Percentiles rank a stretch among this genome's conserved stretches.
Evolutionary conservation across 1,139 yeast genomes (phyloP).

Genomic region (Geotrichum klebahnii): DNA sequence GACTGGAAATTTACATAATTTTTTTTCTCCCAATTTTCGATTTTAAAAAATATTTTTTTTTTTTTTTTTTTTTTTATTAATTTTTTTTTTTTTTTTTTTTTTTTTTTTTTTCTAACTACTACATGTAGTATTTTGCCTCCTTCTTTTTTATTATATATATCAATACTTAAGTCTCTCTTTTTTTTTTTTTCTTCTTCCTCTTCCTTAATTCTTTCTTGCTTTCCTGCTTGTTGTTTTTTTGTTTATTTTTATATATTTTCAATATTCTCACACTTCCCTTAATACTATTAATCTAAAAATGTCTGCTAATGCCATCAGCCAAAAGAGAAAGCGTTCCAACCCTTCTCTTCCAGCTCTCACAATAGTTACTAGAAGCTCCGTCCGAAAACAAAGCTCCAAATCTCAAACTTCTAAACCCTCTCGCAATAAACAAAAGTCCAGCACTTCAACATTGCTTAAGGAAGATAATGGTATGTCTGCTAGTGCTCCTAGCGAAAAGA

Average conservation of each 20-base stretch:
- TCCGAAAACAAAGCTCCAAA: conserved; percentile 1
- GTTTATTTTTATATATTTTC: too few species aligned
- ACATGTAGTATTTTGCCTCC: too few species aligned
- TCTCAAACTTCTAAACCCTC: conserved; percentile 1
- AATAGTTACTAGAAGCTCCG: conserved; percentile 7
- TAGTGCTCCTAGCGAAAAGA: neutral
- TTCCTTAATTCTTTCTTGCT: too few species aligned
- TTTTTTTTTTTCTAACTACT: neutral
- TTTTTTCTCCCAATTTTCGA: neutral
- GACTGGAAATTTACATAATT: neutral
- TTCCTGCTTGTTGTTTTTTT: too few species aligned
- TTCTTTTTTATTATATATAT: too few species aligned
- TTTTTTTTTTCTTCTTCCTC: too few species aligned
- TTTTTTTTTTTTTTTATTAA: neutral
- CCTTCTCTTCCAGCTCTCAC: conserved; percentile 11
- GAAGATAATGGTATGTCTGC: conserved; percentile 4
- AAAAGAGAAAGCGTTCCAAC: conserved; percentile 12
- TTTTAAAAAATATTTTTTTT: neutral
- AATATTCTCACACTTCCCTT: too few species aligned
- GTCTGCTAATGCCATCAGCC: conserved; percentile 1
- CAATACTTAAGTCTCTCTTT: too few species aligned
- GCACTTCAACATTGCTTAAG: neutral
- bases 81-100: neutral
- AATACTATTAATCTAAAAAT: neutral
- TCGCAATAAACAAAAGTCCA: conserved; percentile 5